phyloP scores from a whole-genome alignment of 106 monocot genomes.

The Dactylorhiza incarnata region DNA sequence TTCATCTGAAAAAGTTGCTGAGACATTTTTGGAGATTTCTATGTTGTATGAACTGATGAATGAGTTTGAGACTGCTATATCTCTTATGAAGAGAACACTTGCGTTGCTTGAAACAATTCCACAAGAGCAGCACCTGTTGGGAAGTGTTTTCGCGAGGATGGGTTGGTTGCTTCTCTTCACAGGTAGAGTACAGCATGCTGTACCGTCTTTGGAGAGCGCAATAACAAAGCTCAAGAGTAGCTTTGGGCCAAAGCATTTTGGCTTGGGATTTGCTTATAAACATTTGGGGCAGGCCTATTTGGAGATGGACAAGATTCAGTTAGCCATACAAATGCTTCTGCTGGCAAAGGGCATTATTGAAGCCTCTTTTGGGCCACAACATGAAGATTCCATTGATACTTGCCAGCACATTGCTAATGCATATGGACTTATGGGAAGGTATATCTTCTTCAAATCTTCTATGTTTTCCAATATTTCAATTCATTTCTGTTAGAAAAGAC shows the following conservation, averaged over 20 bases:
- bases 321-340: conserved; percentile 28
- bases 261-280: conserved; percentile 55
- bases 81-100: conserved; percentile 54
- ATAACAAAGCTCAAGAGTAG: conserved; percentile 56
- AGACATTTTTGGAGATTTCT: conserved; percentile 62
- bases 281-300: conserved; percentile 59
- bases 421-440: conserved; percentile 47
- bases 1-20: conserved; percentile 39
- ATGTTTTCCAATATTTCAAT: background rate
- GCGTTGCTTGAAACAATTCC: conserved; percentile 40
- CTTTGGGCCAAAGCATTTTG: conserved; percentile 67
- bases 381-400: conserved; percentile 54
- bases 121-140: conserved; percentile 58
- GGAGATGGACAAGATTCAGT: conserved; percentile 23
- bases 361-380: conserved; percentile 23
- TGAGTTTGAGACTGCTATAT: conserved; percentile 66
- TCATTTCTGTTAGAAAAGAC: too few species aligned
- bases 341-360: conserved; percentile 38
- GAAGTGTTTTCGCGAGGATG: conserved; percentile 62
- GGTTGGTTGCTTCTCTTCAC: conserved; percentile 81
- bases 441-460: conserved; percentile 3
- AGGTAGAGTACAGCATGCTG: conserved; percentile 39
- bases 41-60: conserved; percentile 79
- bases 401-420: conserved; percentile 64
- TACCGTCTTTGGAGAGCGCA: conserved; percentile 66